Conservation (phyloP, 352 stramenopile species). For the Pythium folliculosum region DNA sequence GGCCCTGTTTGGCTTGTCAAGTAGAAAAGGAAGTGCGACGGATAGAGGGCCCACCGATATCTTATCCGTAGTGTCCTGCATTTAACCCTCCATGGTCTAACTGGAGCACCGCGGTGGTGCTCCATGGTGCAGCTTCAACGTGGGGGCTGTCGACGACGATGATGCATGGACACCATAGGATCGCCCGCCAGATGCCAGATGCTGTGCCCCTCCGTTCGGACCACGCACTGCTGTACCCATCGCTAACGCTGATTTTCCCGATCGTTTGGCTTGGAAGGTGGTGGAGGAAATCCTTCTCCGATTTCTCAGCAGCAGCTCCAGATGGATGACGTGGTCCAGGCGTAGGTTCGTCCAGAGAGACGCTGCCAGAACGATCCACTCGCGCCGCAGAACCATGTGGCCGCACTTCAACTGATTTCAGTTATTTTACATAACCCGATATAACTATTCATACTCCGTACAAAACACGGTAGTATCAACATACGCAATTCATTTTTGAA, state of each 20-base stretch:
- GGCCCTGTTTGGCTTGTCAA: neutral
- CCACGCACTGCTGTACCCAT: neutral
- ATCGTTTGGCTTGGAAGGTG: neutral
- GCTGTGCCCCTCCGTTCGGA: neutral
- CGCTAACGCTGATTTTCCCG: neutral
- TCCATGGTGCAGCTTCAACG: too few relatives aligned
- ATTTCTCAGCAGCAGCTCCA: neutral
- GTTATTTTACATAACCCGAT: neutral
- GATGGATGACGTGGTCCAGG: constrained; percentile 8
- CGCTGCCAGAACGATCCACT: neutral
- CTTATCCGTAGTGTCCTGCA: neutral
- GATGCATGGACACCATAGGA: neutral
- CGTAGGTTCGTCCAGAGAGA: neutral
- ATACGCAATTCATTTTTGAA: constrained; percentile 13
- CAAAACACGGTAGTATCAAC: neutral
- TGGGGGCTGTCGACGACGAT: neutral
- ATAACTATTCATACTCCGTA: too few relatives aligned
- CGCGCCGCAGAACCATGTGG: constrained; percentile 1
- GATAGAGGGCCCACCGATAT: neutral
- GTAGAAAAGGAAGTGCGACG: neutral
- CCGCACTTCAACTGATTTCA: constrained; percentile 7
- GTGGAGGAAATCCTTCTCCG: neutral
- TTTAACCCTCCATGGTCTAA: neutral
- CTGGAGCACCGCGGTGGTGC: too few relatives aligned
- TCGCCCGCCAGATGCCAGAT: neutral